phyloP scores from a whole-genome alignment of 192 early-diverging fungal genomes.

The Coemansia sp. region DNA sequence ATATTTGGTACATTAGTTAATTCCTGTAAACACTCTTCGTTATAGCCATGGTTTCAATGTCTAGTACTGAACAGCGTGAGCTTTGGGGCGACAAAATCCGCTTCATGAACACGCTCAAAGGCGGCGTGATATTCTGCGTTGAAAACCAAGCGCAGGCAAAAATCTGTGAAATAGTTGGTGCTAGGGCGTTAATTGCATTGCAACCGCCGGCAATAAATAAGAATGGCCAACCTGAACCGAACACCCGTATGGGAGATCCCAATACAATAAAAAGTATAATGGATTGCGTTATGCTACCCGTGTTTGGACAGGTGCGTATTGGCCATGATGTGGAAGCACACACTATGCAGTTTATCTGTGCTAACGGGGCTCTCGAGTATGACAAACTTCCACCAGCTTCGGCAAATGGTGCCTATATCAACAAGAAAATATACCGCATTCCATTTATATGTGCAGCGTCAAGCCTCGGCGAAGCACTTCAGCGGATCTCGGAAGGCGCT shows the following conservation, averaged over 20 bases:
- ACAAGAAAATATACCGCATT: constrained; percentile 81
- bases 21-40: not conserved
- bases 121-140: constrained; percentile 97
- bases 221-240: constrained; percentile 77
- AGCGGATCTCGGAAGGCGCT: constrained; percentile 90
- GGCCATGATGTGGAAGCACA: constrained; percentile 98
- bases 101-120: constrained; percentile 68
- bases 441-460: constrained; percentile 90
- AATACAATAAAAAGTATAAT: constrained; percentile 91
- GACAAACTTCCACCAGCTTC: constrained; percentile 65
- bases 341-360: constrained; percentile 10
- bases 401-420: constrained; percentile 81
- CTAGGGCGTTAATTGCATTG: constrained; percentile 94
- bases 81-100: constrained; percentile 5
- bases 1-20: not conserved
- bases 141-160: constrained; percentile 88
- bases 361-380: constrained; percentile 27
- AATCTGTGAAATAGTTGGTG: constrained; percentile 92
- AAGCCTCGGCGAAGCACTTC: constrained; percentile 86
- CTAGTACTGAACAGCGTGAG: not conserved
- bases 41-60: not conserved
- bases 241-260: constrained; percentile 93
- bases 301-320: constrained; percentile 95
- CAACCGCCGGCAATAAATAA: constrained; percentile 70
- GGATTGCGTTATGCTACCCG: constrained; percentile 88